Conservation (phyloP, 1,139 yeast species). For the Saccharomyces hybrid region DNA sequence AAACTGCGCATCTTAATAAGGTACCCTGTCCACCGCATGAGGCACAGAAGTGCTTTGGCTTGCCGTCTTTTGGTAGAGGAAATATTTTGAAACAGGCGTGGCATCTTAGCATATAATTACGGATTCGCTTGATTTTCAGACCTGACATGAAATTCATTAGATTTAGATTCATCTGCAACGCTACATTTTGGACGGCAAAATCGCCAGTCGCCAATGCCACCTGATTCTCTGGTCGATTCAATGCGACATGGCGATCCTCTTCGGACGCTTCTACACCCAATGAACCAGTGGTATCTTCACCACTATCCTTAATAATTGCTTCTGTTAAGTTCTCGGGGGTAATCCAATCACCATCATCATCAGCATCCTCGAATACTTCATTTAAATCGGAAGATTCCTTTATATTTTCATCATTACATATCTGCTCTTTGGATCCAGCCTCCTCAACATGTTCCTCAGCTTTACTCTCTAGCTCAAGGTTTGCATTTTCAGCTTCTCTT, state of each 20-base stretch:
- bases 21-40: constrained; percentile 88
- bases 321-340: constrained; percentile 77
- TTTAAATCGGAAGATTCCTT: constrained; percentile 46
- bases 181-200: constrained; percentile 94
- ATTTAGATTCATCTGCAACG: constrained; percentile 82
- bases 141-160: constrained; percentile 84
- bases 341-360: constrained; percentile 94
- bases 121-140: constrained; percentile 70
- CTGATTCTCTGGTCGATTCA: constrained; percentile 36
- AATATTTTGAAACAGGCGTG: constrained; percentile 88
- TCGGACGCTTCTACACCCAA: constrained; percentile 27
- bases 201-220: constrained; percentile 92
- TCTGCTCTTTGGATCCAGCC: constrained; percentile 9
- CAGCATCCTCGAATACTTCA: constrained; percentile 48
- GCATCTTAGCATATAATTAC: constrained; percentile 92
- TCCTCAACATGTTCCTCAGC: constrained; percentile 8
- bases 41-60: constrained; percentile 86
- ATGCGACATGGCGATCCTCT: constrained; percentile 16
- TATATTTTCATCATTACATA: constrained; percentile 8
- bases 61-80: constrained; percentile 70
- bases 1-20: constrained; percentile 80
- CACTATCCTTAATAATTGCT: constrained; percentile 57
- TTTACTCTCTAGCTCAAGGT: constrained; percentile 10
- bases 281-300: constrained; percentile 39
- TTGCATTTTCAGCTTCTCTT: constrained; percentile 12